Evolutionary conservation across 768 basidiomycete genomes (phyloP).

Genomic region (Hericium erinaceus): DNA sequence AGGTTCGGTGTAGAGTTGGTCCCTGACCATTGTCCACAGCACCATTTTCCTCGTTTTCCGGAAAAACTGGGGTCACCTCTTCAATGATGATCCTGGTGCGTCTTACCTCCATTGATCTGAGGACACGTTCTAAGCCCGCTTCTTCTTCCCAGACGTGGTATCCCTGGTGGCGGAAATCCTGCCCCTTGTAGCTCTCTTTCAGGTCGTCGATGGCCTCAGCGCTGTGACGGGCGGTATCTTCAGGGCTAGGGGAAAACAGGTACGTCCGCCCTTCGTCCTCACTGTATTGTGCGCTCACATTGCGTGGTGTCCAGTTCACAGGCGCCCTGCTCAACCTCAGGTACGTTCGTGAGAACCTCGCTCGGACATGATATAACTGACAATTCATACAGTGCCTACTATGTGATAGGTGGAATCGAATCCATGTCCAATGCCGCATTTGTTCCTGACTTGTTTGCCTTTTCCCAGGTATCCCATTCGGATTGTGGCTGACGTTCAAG

Average conservation of each 20-base stretch:
- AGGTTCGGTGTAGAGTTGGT: neutral
- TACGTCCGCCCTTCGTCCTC: constrained; percentile 10
- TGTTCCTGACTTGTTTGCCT: neutral
- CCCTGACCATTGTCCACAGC: constrained; percentile 17
- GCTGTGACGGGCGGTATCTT: constrained; percentile 70
- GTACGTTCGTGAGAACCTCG: constrained; percentile 23
- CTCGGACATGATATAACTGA: constrained; percentile 2
- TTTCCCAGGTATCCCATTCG: constrained; percentile 61
- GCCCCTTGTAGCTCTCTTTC: constrained; percentile 64
- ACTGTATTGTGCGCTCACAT: neutral
- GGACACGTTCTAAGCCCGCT: neutral
- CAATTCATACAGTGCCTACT: constrained; percentile 48
- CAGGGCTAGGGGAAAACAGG: constrained; percentile 75
- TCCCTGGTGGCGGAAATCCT: constrained; percentile 43
- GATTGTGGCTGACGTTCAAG: constrained; percentile 67
- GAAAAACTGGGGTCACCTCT: constrained; percentile 44
- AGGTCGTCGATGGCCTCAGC: constrained; percentile 75
- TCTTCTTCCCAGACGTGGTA: constrained; percentile 24
- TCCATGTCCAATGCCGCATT: neutral
- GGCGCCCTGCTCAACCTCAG: constrained; percentile 77
- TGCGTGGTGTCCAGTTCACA: constrained; percentile 33
- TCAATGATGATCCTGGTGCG: constrained; percentile 44
- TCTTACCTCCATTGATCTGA: neutral
- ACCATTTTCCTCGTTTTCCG: constrained; percentile 34
- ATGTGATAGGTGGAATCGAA: constrained; percentile 45